These are phyloP conservation scores for Pseudomassariella vexata DNA, from an alignment of 2,329 filamentous ascomycete species.

Conservation along the genomic window DNA sequence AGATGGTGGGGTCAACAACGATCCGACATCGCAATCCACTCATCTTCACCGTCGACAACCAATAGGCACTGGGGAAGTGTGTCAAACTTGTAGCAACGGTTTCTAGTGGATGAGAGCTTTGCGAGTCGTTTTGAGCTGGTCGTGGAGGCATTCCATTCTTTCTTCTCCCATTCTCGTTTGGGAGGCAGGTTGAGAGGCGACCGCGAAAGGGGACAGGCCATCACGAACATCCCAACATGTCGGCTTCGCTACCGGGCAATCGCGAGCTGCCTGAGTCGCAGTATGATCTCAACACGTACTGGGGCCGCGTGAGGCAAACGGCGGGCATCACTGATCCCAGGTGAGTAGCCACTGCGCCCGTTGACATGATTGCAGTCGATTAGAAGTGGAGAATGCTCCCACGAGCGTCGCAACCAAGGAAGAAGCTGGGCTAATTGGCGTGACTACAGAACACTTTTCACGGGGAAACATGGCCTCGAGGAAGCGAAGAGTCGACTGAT, in stretches of 20 bases:
- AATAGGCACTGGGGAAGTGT: too few species aligned
- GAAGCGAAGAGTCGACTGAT: constrained; percentile 77
- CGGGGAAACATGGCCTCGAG: constrained; percentile 72
- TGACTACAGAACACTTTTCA: constrained; percentile 74
- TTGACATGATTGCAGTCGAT: constrained; percentile 12
- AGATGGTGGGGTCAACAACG: too few species aligned
- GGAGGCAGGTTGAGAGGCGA: constrained; percentile 7
- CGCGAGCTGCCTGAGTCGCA: constrained; percentile 87
- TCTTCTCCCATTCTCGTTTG: background rate
- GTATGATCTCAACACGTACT: constrained; percentile 90
- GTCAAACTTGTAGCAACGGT: background rate
- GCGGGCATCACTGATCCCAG: constrained; percentile 90
- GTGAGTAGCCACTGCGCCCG: constrained; percentile 64
- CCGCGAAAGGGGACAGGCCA: constrained; percentile 5
- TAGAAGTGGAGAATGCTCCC: constrained; percentile 7
- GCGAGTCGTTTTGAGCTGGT: background rate
- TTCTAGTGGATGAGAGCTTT: constrained; percentile 1
- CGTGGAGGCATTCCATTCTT: background rate
- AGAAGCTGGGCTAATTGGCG: too few species aligned
- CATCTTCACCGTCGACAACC: too few species aligned
- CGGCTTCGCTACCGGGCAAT: constrained; percentile 57
- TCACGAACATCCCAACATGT: constrained; percentile 39
- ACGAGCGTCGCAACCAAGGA: background rate
- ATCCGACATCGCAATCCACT: too few species aligned
- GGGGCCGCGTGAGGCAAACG: constrained; percentile 87